phyloP scores from a whole-genome alignment of 2,329 filamentous ascomycete species.

The Colletotrichum lindemuthianum region DNA sequence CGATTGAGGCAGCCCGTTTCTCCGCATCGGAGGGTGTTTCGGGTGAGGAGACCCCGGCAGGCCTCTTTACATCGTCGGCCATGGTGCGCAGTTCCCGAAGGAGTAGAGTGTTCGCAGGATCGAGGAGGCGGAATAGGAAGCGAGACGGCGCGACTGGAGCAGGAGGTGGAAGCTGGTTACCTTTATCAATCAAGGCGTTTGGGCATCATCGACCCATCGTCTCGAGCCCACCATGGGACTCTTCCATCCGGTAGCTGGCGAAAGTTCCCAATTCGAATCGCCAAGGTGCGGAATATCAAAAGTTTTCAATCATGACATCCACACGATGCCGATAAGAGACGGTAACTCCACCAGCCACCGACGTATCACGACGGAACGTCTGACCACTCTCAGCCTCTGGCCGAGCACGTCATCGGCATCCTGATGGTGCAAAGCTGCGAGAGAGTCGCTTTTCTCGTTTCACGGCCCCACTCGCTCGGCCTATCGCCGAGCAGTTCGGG shows the following conservation, averaged over 20 bases:
- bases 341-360: background rate
- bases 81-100: background rate
- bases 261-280: conserved; percentile 2
- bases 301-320: conserved; percentile 4
- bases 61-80: conserved; percentile 4
- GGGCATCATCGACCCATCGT: background rate
- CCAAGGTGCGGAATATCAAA: background rate
- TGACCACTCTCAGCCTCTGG: background rate
- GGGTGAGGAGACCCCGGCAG: background rate
- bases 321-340: conserved; percentile 19
- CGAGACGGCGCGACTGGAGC: background rate
- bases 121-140: background rate
- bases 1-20: background rate
- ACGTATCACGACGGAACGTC: conserved; percentile 11
- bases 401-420: conserved; percentile 22
- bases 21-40: background rate
- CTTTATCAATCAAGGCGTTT: conserved; percentile 5
- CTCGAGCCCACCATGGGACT: conserved; percentile 9
- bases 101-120: background rate
- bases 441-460: background rate
- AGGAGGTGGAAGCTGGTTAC: too few species aligned
- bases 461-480: conserved; percentile 12
- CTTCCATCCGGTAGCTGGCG: background rate
- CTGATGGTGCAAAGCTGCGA: conserved; percentile 12
- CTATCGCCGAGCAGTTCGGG: background rate